Evolutionary conservation across 352 stramenopile genomes (phyloP).

Genomic region (Phytophthora kernoviae): DNA sequence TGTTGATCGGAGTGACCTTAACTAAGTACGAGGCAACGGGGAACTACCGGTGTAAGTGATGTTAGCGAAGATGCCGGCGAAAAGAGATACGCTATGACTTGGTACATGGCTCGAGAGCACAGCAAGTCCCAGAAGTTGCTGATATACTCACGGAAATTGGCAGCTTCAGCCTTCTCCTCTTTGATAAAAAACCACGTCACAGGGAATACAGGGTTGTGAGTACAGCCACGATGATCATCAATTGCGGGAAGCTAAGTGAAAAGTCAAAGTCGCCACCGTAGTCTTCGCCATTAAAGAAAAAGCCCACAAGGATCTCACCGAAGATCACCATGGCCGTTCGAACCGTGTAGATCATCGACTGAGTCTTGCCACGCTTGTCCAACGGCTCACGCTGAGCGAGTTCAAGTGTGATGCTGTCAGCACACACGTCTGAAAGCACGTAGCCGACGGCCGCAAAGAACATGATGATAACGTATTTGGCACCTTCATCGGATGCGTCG

Average conservation of each 20-base stretch:
- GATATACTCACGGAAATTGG: conserved; percentile 27
- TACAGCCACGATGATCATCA: conserved; percentile 46
- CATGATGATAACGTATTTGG: conserved; percentile 69
- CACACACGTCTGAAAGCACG: conserved; percentile 70
- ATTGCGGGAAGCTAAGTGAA: conserved; percentile 46
- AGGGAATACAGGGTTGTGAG: conserved; percentile 20
- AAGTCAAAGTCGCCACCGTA: conserved; percentile 63
- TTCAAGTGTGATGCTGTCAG: conserved; percentile 53
- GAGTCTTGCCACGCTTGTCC: conserved; percentile 37
- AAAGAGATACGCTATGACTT: conserved; percentile 39
- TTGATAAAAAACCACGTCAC: conserved; percentile 39
- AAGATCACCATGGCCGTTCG: conserved; percentile 41
- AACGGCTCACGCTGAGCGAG: conserved; percentile 48
- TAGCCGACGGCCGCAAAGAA: conserved; percentile 77
- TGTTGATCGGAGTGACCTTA: conserved; percentile 32
- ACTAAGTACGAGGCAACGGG: conserved; percentile 26
- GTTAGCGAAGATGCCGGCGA: conserved; percentile 29
- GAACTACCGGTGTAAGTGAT: conserved; percentile 30
- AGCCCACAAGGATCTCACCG: conserved; percentile 33
- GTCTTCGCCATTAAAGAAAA: conserved; percentile 53
- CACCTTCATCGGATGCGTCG: conserved; percentile 27
- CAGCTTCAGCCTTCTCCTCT: conserved; percentile 22
- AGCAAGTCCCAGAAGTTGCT: conserved; percentile 29
- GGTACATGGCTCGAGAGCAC: conserved; percentile 36
- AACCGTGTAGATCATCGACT: conserved; percentile 50